Evolutionary conservation across 768 basidiomycete genomes (phyloP), one percentile per base, ranked within the genome.

Genomic region (Pleurotus salmoneostramineus): DNA sequence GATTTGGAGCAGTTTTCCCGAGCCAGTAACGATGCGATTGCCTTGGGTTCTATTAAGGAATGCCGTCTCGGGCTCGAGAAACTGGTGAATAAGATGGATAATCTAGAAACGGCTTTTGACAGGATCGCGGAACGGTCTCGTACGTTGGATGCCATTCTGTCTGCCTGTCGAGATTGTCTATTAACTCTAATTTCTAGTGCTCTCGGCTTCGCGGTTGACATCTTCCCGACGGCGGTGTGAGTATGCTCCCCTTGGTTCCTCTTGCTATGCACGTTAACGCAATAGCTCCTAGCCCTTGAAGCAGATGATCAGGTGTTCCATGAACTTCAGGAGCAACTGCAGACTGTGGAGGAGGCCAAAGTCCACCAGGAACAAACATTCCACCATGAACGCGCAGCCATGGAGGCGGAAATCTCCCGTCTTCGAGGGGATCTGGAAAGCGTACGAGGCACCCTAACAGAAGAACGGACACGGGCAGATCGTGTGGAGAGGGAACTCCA

Each of bases 61-160:
- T 83, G 87, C 33, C 83, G 84, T 33, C 60, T 65, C 4, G 74
- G 81, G 2, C 72, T 97, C 35, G 85, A 89, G 60, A 90, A 83
- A 68, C 77, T 91, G 4, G 74, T 93, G 44, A 72, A 69, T 34
- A 88, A 85, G 69, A 91, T 97, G 85, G 92, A 96, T 59, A 79
- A 76, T 27, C 75, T 95, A 10, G 88, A 92, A 68, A 69, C 82
- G 0, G 88, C 88, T 1, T 95, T 97, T 65, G 94, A 95, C 63
- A 82, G 85, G 61, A 88, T 95, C 63, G 89, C 91, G 3, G 92
- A 95, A 67, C 83, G 89, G 48, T 91, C 91, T 59, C 69, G 93
- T 93, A 68, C 57, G 91, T 78, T 21, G 5, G 42, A 14, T 42
- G 40, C 63, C 60, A 44, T 5, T 14, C 37, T 32, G 46, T 46